A percentile compares a stretch with the other conserved stretches of the same genome.
These are phyloP conservation scores for Exserohilum turcica DNA, from an alignment of 2,329 filamentous ascomycete species.

Conservation along the genomic window DNA sequence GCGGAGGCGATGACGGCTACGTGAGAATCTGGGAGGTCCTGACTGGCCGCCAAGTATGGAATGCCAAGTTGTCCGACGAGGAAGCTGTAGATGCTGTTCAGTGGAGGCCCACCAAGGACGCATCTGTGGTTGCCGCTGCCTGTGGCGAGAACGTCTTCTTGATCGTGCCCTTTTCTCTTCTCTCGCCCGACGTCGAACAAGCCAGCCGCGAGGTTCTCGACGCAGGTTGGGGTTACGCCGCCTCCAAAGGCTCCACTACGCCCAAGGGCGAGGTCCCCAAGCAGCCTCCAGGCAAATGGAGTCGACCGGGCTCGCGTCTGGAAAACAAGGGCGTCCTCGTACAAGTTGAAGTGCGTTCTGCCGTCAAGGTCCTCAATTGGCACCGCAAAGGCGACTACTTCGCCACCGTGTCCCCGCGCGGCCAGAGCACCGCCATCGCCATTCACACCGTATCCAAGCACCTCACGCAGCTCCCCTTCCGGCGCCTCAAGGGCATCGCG, in stretches of 20 bases:
- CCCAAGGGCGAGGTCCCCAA: conserved; percentile 66
- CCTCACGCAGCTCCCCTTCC: conserved; percentile 92
- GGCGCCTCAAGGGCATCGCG: conserved; percentile 72
- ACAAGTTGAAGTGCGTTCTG: conserved; percentile 76
- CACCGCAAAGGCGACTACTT: conserved; percentile 95
- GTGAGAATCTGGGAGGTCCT: conserved; percentile 87
- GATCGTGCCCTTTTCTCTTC: conserved; percentile 69
- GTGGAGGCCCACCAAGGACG: conserved; percentile 85
- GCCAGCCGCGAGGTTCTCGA: conserved; percentile 78
- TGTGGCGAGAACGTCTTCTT: conserved; percentile 86
- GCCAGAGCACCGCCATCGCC: conserved; percentile 78
- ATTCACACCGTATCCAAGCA: conserved; percentile 97
- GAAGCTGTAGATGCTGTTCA: conserved; percentile 83
- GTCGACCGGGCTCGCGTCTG: conserved; percentile 73
- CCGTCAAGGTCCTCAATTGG: conserved; percentile 89
- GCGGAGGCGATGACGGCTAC: conserved; percentile 91
- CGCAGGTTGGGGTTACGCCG: conserved; percentile 91
- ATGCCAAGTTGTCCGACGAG: conserved; percentile 73
- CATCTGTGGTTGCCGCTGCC: conserved; percentile 80
- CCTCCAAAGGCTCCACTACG: conserved; percentile 61
- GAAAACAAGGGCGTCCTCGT: conserved; percentile 80
- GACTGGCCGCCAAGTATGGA: conserved; percentile 88
- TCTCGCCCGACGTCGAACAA: conserved; percentile 74
- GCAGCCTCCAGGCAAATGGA: conserved; percentile 80
- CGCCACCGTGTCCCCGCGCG: conserved; percentile 83